A percentile compares a stretch with the other conserved stretches of the same genome.
phyloP scores from a whole-genome alignment of 345 rosid genomes.

The Zanthoxylum bungeanum region DNA sequence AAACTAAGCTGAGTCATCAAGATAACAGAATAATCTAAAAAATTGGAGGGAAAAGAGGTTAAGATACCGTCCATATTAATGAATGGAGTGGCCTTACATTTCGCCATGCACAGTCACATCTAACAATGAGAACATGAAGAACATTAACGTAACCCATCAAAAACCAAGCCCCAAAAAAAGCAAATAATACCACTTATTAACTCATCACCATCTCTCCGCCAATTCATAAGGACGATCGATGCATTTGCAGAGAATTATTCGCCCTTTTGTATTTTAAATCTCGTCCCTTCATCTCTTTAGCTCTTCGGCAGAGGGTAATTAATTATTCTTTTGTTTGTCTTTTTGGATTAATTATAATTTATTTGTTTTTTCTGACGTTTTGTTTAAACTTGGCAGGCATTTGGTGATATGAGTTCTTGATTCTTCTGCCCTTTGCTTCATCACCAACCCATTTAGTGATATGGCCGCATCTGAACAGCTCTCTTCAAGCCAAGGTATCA shows the following conservation, averaged over 20 bases:
- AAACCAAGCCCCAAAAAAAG: no score
- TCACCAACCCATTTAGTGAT: constrained; percentile 23
- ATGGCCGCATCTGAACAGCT: constrained; percentile 36
- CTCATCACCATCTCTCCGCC: constrained; percentile 19
- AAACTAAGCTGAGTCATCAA: not conserved
- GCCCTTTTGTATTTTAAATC: constrained; percentile 23
- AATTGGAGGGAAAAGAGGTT: constrained; percentile 13
- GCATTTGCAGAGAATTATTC: constrained; percentile 16
- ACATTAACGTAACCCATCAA: not conserved
- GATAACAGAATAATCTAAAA: not conserved
- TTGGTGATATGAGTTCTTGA: constrained; percentile 33
- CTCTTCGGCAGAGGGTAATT: constrained; percentile 49
- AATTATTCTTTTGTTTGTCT: not conserved
- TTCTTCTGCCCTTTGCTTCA: constrained; percentile 39
- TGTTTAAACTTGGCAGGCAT: not conserved
- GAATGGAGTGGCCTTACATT: constrained; percentile 19
- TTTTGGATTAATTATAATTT: not conserved
- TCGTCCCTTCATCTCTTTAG: constrained; percentile 18
- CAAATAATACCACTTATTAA: not conserved
- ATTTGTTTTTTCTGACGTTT: no score
- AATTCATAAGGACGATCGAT: constrained; percentile 12
- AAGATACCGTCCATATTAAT: not conserved
- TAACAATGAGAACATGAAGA: not conserved
- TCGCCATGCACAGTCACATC: not conserved
- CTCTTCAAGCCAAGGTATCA: constrained; percentile 28